Evolutionary conservation across 495 filamentous ascomycete genomes (phyloP).

Genomic region (Chaetomium fimeti): DNA sequence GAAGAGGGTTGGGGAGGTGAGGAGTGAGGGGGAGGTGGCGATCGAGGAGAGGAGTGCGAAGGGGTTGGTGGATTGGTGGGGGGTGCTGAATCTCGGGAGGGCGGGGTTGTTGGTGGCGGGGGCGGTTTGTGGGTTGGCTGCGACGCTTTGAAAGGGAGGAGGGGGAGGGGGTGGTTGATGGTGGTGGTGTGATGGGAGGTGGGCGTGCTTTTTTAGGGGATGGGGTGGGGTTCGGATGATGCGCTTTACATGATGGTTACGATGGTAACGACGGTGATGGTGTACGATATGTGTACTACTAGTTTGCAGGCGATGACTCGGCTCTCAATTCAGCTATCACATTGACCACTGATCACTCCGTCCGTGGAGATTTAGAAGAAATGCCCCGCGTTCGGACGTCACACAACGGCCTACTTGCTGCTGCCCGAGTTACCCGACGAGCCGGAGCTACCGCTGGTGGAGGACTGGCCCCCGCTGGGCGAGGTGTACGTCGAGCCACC

Average conservation of each 20-base stretch:
- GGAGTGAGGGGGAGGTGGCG: slow-evolving; percentile 3
- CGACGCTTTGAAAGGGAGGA: neutral
- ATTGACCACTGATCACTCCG: no score
- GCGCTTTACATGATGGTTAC: neutral
- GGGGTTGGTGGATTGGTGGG: slow-evolving; percentile 55
- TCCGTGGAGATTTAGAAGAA: slow-evolving; percentile 4
- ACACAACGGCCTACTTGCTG: neutral
- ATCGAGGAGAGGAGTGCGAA: slow-evolving; percentile 36
- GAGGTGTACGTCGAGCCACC: slow-evolving; percentile 47
- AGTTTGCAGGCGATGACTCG: slow-evolving; percentile 1
- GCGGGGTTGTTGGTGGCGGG: slow-evolving; percentile 33
- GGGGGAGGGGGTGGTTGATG: neutral
- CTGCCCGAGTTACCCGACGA: slow-evolving; percentile 16
- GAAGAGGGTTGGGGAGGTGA: slow-evolving; percentile 33
- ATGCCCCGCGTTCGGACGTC: neutral
- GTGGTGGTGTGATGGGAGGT: no score
- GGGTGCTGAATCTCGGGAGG: slow-evolving; percentile 52
- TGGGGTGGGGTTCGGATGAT: neutral
- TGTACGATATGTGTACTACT: neutral
- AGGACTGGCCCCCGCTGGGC: slow-evolving; percentile 33
- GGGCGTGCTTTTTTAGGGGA: neutral
- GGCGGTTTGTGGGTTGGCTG: slow-evolving; percentile 24
- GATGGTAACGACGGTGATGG: neutral
- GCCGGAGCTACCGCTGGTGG: slow-evolving; percentile 29
- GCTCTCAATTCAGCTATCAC: neutral